These are phyloP conservation scores for Mycena amicta DNA, from an alignment of 768 basidiomycete species.

Conservation along the genomic window DNA sequence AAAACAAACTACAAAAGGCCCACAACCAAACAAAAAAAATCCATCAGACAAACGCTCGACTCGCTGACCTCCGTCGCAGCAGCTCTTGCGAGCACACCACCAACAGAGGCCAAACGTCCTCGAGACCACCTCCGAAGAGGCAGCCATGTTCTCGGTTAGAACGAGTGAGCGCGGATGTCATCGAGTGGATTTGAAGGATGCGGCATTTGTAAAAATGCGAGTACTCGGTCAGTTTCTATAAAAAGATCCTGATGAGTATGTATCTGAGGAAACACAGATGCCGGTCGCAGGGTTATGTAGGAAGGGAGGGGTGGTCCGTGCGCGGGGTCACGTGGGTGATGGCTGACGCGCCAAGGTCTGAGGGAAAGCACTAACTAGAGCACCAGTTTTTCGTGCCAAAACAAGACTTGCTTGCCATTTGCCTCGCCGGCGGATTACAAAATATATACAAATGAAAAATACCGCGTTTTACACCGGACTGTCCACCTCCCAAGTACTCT, in stretches of 20 bases:
- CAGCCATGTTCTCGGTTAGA: conserved; percentile 63
- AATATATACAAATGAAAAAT: neutral
- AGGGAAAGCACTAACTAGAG: too few relatives aligned
- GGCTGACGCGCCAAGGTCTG: too few relatives aligned
- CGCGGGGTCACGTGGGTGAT: neutral
- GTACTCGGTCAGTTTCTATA: neutral
- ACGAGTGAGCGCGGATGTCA: conserved; percentile 68
- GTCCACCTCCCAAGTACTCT: neutral
- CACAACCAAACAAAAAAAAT: conserved; percentile 30
- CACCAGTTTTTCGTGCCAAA: too few relatives aligned
- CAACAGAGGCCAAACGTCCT: conserved; percentile 60
- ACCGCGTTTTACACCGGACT: neutral
- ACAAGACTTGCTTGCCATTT: too few relatives aligned
- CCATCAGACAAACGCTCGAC: conserved; percentile 68
- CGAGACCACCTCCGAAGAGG: conserved; percentile 42
- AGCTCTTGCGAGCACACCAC: conserved; percentile 31
- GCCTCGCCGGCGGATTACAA: too few relatives aligned
- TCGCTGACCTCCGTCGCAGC: conserved; percentile 46
- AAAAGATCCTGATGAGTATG: neutral
- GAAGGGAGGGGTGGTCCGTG: neutral
- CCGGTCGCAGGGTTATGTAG: neutral
- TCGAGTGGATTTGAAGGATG: conserved; percentile 67
- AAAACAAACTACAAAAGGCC: neutral
- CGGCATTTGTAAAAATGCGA: conserved; percentile 64
- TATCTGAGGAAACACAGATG: neutral